Percentiles rank a stretch among this genome's conserved stretches.
Evolutionary conservation across 163 green algal genomes (phyloP).

Genomic region (Volvox carteri): DNA sequence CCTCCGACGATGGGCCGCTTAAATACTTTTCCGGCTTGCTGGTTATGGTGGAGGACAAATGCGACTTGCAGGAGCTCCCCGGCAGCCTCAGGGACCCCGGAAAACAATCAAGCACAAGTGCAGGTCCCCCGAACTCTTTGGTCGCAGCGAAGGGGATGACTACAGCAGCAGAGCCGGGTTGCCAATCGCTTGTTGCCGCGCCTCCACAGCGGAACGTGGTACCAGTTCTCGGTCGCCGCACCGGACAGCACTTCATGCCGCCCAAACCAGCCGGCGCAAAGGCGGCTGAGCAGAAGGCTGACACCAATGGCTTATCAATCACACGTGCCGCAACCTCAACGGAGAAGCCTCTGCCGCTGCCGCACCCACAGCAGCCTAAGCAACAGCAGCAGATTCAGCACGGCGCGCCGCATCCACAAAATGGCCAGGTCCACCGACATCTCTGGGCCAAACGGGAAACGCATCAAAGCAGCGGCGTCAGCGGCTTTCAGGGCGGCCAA

Average conservation of each 20-base stretch:
- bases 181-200: neutral
- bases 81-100: neutral
- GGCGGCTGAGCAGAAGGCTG: neutral
- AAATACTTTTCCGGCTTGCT: conserved; percentile 13
- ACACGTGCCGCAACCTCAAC: neutral
- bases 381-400: too few species aligned
- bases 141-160: neutral
- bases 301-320: neutral
- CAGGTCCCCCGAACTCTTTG: neutral
- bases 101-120: neutral
- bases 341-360: neutral
- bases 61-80: neutral
- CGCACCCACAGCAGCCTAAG: too few species aligned
- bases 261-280: conserved; percentile 8
- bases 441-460: neutral
- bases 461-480: neutral
- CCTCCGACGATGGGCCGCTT: neutral
- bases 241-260: conserved; percentile 18
- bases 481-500: neutral
- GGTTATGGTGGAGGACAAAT: conserved; percentile 19
- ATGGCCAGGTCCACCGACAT: neutral
- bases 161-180: neutral
- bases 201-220: conserved; percentile 9
- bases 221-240: conserved; percentile 12
- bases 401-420: neutral